phyloP scores from a whole-genome alignment of 1,284 basidiomycete genomes.

The Moesziomyces aphidis region DNA sequence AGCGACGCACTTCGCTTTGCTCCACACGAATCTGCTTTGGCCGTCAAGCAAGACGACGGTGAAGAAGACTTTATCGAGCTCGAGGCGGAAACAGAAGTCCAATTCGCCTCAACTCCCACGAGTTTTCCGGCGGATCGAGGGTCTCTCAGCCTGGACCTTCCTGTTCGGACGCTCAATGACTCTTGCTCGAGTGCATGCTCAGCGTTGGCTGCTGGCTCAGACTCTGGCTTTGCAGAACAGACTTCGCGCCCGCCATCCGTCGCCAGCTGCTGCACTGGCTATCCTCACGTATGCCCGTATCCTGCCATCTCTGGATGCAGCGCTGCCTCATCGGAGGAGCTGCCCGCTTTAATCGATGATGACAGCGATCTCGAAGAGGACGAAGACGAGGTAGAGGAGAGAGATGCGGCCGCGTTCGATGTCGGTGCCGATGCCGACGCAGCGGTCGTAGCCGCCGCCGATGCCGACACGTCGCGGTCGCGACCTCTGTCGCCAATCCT shows the following conservation, averaged over 20 bases:
- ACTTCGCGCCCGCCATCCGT: constrained; percentile 20
- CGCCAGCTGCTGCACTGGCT: constrained; percentile 33
- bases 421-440: neutral
- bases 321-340: constrained; percentile 37
- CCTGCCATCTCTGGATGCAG: constrained; percentile 16
- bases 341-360: constrained; percentile 44
- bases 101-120: too few species aligned
- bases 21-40: neutral
- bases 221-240: constrained; percentile 41
- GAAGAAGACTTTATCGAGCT: constrained; percentile 40
- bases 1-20: neutral
- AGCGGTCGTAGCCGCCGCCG: constrained; percentile 4
- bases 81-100: constrained; percentile 4
- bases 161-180: constrained; percentile 5
- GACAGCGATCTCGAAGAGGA: constrained; percentile 47
- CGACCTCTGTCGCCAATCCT: constrained; percentile 25
- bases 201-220: neutral
- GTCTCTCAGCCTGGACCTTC: neutral
- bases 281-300: constrained; percentile 49
- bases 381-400: constrained; percentile 24
- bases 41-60: neutral
- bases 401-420: neutral
- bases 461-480: constrained; percentile 7
- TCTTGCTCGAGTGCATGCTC: constrained; percentile 17
- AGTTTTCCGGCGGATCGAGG: neutral